Evolutionary conservation across 345 rosid species (phyloP).

Genomic region (Leavenworthia alabamica): DNA sequence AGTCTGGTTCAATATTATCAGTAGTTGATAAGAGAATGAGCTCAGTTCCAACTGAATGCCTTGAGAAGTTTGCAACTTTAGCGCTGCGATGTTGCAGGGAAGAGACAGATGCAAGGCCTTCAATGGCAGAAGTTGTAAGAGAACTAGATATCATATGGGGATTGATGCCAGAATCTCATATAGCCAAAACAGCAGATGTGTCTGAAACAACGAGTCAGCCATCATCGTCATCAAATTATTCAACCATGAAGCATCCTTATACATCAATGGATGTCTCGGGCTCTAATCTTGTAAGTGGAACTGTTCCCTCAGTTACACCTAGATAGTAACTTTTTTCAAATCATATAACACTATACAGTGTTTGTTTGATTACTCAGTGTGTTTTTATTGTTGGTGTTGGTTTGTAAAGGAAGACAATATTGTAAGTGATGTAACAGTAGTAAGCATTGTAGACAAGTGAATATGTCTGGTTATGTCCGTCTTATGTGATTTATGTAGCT

Average conservation of each 20-base stretch:
- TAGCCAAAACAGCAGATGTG: conserved; percentile 21
- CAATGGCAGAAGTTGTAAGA: conserved; percentile 84
- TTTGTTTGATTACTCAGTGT: conserved; percentile 7
- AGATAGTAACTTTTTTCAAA: conserved; percentile 35
- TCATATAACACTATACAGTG: neutral
- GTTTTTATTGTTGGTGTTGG: conserved; percentile 2
- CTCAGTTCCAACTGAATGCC: conserved; percentile 79
- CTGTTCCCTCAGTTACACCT: conserved; percentile 57
- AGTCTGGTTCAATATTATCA: conserved; percentile 71
- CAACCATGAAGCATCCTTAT: conserved; percentile 41
- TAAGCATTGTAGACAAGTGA: neutral
- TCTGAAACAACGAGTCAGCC: conserved; percentile 29
- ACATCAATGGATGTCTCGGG: conserved; percentile 75
- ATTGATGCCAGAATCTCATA: conserved; percentile 46
- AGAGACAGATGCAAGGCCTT: conserved; percentile 71
- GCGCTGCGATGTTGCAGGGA: conserved; percentile 74
- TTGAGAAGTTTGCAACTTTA: conserved; percentile 65
- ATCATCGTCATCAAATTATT: conserved; percentile 47
- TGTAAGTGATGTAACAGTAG: neutral
- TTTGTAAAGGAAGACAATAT: conserved; percentile 1
- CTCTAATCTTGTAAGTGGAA: conserved; percentile 80
- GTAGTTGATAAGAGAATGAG: conserved; percentile 78
- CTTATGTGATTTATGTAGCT: neutral
- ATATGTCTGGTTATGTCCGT: neutral
- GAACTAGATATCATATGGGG: conserved; percentile 71